These are phyloP conservation scores for Penicillium brevicompactum DNA, from an alignment of 2,329 filamentous ascomycete species.

Conservation along the genomic window DNA sequence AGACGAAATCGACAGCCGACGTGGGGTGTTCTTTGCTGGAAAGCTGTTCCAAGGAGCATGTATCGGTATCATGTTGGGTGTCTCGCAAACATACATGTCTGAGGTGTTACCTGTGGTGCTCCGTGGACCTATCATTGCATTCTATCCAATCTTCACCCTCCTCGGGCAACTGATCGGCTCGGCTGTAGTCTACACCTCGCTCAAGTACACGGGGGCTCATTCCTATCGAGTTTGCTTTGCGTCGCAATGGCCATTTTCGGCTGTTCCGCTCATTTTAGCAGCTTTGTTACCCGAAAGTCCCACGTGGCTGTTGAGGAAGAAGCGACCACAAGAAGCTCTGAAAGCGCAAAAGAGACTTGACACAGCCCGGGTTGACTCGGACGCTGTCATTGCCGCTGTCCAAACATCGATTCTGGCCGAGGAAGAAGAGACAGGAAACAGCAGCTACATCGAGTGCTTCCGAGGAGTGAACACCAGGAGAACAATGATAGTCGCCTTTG, in stretches of 20 bases:
- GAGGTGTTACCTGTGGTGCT: slow-evolving; percentile 50
- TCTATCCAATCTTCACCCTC: slow-evolving; percentile 52
- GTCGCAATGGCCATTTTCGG: slow-evolving; percentile 51
- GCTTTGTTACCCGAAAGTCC: slow-evolving; percentile 54
- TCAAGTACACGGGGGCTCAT: slow-evolving; percentile 8
- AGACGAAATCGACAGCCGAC: slow-evolving; percentile 25
- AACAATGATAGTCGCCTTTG: slow-evolving; percentile 35
- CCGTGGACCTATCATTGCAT: slow-evolving; percentile 49
- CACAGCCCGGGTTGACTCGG: slow-evolving; percentile 1
- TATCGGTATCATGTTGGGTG: slow-evolving; percentile 48
- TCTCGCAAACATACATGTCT: slow-evolving; percentile 52
- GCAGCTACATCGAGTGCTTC: slow-evolving; percentile 36
- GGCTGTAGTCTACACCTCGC: slow-evolving; percentile 34
- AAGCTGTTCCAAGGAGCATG: slow-evolving; percentile 50
- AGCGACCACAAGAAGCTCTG: slow-evolving; percentile 33
- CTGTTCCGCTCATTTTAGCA: slow-evolving; percentile 45
- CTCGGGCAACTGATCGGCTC: slow-evolving; percentile 50
- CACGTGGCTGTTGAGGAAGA: slow-evolving; percentile 49
- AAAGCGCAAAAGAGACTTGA: slow-evolving; percentile 17
- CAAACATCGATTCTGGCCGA: slow-evolving; percentile 34
- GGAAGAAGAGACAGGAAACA: slow-evolving; percentile 39
- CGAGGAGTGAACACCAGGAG: slow-evolving; percentile 20
- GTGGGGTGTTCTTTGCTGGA: slow-evolving; percentile 46
- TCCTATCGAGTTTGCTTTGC: slow-evolving; percentile 41
- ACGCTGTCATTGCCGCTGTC: slow-evolving; percentile 11